A percentile compares a stretch with the other conserved stretches of the same genome.
Evolutionary conservation across 768 basidiomycete genomes (phyloP).

Genomic region (Boletus coccyginus): DNA sequence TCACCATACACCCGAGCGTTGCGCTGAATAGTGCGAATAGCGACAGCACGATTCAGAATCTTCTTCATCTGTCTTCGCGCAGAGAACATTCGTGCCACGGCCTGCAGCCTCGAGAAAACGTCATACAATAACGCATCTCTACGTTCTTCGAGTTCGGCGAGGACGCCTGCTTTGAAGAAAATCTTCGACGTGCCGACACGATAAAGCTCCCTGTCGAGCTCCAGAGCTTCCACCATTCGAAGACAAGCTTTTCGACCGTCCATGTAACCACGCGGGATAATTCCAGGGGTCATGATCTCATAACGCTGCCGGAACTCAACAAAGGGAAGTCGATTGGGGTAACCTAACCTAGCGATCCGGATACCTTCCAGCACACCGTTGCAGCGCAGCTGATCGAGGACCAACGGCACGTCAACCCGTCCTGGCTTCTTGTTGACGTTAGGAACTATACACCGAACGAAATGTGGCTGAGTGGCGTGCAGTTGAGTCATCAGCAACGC

Average conservation of each 20-base stretch:
- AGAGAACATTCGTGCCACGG: conserved; percentile 79
- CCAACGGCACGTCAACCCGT: conserved; percentile 88
- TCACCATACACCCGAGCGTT: conserved; percentile 92
- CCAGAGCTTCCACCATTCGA: conserved; percentile 85
- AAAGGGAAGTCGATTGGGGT: conserved; percentile 95
- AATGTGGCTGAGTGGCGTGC: conserved; percentile 93
- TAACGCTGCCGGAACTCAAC: conserved; percentile 97
- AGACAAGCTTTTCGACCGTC: conserved; percentile 94
- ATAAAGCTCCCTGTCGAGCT: conserved; percentile 81
- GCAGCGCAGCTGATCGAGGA: conserved; percentile 93
- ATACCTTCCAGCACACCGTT: conserved; percentile 99
- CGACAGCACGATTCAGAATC: conserved; percentile 87
- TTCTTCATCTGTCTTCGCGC: conserved; percentile 92
- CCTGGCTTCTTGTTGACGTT: conserved; percentile 90
- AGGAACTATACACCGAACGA: conserved; percentile 97
- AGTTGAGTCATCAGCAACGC: conserved; percentile 88
- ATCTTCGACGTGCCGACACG: conserved; percentile 96
- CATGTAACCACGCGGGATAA: conserved; percentile 95
- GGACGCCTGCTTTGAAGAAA: conserved; percentile 97
- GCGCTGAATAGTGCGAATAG: conserved; percentile 88
- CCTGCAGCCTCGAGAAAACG: conserved; percentile 86
- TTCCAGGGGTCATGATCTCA: conserved; percentile 90
- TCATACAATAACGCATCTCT: conserved; percentile 86
- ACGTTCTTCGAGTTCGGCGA: conserved; percentile 94
- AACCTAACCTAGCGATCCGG: conserved; percentile 94